Evolutionary conservation across 176 grass and related monocot species (phyloP).

Genomic region (Miscanthus lutarioriparius): DNA sequence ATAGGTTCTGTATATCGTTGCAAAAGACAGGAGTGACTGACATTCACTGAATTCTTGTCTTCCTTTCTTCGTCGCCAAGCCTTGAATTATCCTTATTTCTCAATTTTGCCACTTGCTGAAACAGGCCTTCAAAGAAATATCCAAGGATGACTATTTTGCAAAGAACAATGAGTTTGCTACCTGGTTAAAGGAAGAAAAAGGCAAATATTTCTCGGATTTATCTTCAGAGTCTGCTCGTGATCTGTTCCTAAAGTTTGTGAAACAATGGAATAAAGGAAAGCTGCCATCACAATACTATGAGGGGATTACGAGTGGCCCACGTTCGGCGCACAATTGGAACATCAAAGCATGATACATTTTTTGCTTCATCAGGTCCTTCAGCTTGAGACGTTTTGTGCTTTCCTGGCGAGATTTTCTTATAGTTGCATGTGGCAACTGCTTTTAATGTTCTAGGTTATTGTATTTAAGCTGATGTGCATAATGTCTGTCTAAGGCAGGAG

Average conservation of each 20-base stretch:
- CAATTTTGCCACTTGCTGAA: conserved; percentile 7
- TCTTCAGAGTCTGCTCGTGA: conserved; percentile 74
- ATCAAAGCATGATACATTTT: conserved; percentile 57
- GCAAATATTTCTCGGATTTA: conserved; percentile 89
- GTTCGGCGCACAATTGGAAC: conserved; percentile 87
- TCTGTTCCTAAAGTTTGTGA: conserved; percentile 75
- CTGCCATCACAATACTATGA: conserved; percentile 65
- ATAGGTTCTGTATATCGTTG: neutral
- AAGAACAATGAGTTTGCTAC: conserved; percentile 94
- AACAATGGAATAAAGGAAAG: conserved; percentile 80
- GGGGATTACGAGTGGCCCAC: conserved; percentile 69
- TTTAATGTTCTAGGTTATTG: conserved; percentile 9
- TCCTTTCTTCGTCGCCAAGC: neutral
- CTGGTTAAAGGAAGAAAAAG: conserved; percentile 85
- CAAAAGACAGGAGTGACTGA: neutral
- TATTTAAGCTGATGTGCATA: conserved; percentile 26
- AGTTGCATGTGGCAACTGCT: neutral
- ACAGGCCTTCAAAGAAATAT: conserved; percentile 75
- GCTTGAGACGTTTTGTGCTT: neutral
- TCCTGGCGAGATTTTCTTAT: neutral
- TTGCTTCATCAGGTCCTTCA: neutral
- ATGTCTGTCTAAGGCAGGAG: neutral
- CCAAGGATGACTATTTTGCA: conserved; percentile 91
- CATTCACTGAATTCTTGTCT: neutral
- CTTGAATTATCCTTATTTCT: neutral